Conservation (phyloP, 345 rosid genomes). For the Mercurialis annua region DNA sequence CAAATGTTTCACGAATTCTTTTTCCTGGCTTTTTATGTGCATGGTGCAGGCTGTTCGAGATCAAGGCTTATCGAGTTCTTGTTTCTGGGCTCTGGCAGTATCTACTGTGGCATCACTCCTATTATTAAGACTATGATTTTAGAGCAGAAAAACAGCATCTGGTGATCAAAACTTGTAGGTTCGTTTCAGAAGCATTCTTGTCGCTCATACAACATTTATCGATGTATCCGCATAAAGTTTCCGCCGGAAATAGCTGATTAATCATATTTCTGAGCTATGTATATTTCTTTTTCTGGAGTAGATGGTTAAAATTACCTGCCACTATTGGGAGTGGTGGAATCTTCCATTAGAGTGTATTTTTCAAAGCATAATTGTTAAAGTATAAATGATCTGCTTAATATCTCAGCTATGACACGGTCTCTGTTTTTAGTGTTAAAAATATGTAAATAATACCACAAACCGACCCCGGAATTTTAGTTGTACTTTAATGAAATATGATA, state of each 20-base stretch:
- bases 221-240: constrained; percentile 10
- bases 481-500: too few species aligned
- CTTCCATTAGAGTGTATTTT: background rate
- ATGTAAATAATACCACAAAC: too few species aligned
- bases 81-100: constrained; percentile 24
- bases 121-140: constrained; percentile 31
- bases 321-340: too few species aligned
- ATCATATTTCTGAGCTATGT: constrained; percentile 17
- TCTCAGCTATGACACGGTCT: too few species aligned
- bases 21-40: constrained; percentile 3
- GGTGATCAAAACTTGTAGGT: constrained; percentile 3
- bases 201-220: constrained; percentile 16
- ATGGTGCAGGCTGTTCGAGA: constrained; percentile 41
- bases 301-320: background rate
- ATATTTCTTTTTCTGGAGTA: background rate
- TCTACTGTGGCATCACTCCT: constrained; percentile 34
- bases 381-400: too few species aligned
- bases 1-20: background rate
- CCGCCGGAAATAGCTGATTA: constrained; percentile 30
- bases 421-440: too few species aligned
- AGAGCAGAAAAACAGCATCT: constrained; percentile 15
- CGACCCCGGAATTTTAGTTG: too few species aligned
- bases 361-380: too few species aligned
- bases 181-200: constrained; percentile 18
- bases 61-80: constrained; percentile 22